Conservation (phyloP, 768 basidiomycete genomes). For the Mycena polygramma region DNA sequence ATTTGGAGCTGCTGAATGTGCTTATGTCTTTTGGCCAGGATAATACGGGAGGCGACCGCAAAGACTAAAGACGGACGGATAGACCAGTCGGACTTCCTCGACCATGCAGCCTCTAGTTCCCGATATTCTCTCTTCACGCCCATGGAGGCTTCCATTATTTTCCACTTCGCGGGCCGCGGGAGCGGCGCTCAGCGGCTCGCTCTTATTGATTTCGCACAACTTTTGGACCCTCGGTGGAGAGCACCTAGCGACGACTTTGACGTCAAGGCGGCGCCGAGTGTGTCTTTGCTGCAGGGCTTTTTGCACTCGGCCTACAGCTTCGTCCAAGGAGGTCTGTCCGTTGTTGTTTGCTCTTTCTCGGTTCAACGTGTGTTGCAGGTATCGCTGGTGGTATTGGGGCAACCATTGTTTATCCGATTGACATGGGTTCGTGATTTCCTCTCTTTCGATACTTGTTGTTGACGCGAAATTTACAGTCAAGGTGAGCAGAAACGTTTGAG, state of each 20-base stretch:
- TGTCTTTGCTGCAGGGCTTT: constrained; percentile 67
- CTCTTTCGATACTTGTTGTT: constrained; percentile 15
- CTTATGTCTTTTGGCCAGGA: constrained; percentile 54
- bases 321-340: constrained; percentile 76
- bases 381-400: constrained; percentile 95
- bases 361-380: constrained; percentile 58
- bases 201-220: constrained; percentile 90
- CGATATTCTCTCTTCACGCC: constrained; percentile 97
- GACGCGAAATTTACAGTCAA: constrained; percentile 67
- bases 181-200: constrained; percentile 77
- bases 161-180: constrained; percentile 96
- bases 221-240: constrained; percentile 92
- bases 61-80: constrained; percentile 97
- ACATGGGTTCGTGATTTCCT: constrained; percentile 73
- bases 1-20: background rate
- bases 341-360: background rate
- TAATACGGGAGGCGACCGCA: constrained; percentile 90
- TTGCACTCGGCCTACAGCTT: constrained; percentile 89
- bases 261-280: constrained; percentile 44
- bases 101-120: constrained; percentile 86
- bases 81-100: constrained; percentile 94
- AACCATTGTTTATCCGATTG: constrained; percentile 98
- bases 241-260: constrained; percentile 72
- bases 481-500: constrained; percentile 58
- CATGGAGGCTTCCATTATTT: constrained; percentile 98